Evolutionary conservation across 495 filamentous ascomycete species (phyloP).

Genomic region (Penicillium canescens): DNA sequence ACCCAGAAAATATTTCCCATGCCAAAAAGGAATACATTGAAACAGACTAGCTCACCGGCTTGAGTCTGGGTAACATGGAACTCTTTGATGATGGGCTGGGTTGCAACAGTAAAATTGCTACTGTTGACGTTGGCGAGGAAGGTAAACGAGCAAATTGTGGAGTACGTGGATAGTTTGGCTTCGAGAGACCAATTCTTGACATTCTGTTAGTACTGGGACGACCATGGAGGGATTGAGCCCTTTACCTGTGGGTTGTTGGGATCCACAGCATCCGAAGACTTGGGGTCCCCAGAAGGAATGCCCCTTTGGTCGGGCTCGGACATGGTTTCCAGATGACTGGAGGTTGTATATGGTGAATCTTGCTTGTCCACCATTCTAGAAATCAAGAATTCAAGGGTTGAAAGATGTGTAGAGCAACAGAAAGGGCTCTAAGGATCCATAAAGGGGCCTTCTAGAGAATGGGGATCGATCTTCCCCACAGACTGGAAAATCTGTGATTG

Average conservation of each 20-base stretch:
- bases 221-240: background rate
- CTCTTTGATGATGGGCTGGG: slow-evolving; percentile 25
- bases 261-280: background rate
- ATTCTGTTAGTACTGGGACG: background rate
- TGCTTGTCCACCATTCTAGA: slow-evolving; percentile 10
- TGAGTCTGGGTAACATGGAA: slow-evolving; percentile 29
- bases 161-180: slow-evolving; percentile 24
- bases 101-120: slow-evolving; percentile 36
- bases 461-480: background rate
- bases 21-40: slow-evolving; percentile 36
- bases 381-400: background rate
- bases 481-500: background rate
- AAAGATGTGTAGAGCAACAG: background rate
- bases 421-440: too few species aligned
- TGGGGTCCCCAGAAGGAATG: slow-evolving; percentile 1
- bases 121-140: slow-evolving; percentile 35
- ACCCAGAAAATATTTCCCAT: slow-evolving; percentile 35
- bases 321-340: slow-evolving; percentile 13
- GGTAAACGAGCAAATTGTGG: slow-evolving; percentile 34
- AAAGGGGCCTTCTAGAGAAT: background rate
- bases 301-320: background rate
- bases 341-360: background rate
- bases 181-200: slow-evolving; percentile 29
- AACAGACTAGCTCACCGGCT: slow-evolving; percentile 28
- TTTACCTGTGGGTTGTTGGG: slow-evolving; percentile 15